These are phyloP conservation scores for Tetradesmus obliquus DNA, from an alignment of 139 green algal genomes.

Conservation along the genomic window DNA sequence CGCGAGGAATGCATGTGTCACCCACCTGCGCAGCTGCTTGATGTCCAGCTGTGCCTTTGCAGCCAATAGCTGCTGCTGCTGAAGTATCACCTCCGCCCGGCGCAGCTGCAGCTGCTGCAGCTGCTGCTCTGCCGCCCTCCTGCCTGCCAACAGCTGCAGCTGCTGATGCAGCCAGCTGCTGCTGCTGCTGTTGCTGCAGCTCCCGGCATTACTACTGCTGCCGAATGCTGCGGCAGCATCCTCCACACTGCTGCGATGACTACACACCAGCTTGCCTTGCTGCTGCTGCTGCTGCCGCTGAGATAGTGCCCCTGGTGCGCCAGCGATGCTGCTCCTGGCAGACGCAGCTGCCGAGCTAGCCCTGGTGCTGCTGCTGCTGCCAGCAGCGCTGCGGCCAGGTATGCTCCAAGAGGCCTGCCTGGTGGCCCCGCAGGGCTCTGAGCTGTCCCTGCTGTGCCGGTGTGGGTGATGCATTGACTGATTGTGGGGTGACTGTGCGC, in stretches of 20 bases:
- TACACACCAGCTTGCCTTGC: background rate
- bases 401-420: background rate
- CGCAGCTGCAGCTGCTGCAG: conserved; percentile 17
- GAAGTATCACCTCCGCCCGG: background rate
- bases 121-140: background rate
- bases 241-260: background rate
- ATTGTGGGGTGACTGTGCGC: background rate
- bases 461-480: background rate
- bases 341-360: background rate
- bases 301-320: background rate
- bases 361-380: background rate
- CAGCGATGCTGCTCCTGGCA: background rate
- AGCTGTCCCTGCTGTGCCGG: background rate
- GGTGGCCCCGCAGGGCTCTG: background rate
- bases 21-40: conserved; percentile 31
- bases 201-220: background rate
- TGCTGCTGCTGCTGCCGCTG: background rate
- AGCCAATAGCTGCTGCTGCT: background rate
- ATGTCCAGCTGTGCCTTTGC: conserved; percentile 21
- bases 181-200: background rate
- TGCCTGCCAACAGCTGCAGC: background rate
- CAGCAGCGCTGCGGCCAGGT: background rate
- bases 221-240: background rate
- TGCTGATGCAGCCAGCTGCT: conserved; percentile 1
- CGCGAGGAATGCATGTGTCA: no score